A percentile compares a stretch with the other conserved stretches of the same genome.
Conservation (phyloP, 73 alveolate species). For the Paramecium octaurelia region DNA sequence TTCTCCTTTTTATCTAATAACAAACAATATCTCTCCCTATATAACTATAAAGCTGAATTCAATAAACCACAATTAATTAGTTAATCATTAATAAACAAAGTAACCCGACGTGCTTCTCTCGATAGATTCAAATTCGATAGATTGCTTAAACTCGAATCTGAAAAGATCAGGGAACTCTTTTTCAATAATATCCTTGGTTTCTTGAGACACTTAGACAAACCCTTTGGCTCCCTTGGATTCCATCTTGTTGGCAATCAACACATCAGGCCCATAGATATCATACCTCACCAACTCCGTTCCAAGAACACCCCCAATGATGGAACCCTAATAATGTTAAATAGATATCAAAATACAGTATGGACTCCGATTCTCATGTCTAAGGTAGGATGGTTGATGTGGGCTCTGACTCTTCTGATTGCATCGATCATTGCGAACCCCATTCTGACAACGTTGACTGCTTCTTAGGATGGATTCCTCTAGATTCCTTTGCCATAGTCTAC, state of each 20-base stretch:
- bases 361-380: constrained; percentile 93
- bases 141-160: constrained; percentile 41
- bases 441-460: constrained; percentile 88
- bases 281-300: constrained; percentile 70
- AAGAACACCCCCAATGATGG: constrained; percentile 66
- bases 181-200: constrained; percentile 62
- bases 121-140: constrained; percentile 19
- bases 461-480: constrained; percentile 89
- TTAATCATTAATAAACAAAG: constrained; percentile 29
- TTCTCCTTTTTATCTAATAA: neutral
- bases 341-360: constrained; percentile 75
- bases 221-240: constrained; percentile 71
- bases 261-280: constrained; percentile 71
- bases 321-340: constrained; percentile 39
- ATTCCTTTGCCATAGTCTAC: constrained; percentile 83
- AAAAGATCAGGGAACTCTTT: constrained; percentile 26
- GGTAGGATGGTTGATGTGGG: constrained; percentile 71
- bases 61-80: neutral
- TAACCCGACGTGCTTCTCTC: constrained; percentile 1
- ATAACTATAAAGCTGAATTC: neutral
- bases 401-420: constrained; percentile 85
- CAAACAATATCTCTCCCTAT: neutral
- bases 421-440: constrained; percentile 97
- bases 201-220: constrained; percentile 47
- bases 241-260: constrained; percentile 68